Percentiles rank a stretch among this genome's conserved stretches.
These are phyloP conservation scores for Metarhizium humberi DNA, from an alignment of 2,329 filamentous ascomycete species.

Conservation along the genomic window DNA sequence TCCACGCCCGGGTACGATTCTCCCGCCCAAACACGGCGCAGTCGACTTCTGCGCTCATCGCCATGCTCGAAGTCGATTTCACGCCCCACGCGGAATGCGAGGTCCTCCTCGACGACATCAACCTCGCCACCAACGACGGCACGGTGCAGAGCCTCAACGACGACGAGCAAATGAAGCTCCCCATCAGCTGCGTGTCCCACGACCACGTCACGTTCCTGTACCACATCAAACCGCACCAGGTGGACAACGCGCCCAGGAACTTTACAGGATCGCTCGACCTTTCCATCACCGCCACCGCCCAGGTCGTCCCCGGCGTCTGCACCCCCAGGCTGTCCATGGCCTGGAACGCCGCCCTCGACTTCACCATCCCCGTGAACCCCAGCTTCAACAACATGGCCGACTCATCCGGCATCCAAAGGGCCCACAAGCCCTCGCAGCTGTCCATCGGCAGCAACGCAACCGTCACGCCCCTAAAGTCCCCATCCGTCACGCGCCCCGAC, in stretches of 20 bases:
- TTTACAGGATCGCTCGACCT: conserved; percentile 47
- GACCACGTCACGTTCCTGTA: conserved; percentile 72
- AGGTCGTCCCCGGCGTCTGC: conserved; percentile 46
- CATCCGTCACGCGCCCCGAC: conserved; percentile 49
- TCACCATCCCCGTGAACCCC: conserved; percentile 55
- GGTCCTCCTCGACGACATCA: conserved; percentile 50
- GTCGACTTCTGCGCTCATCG: conserved; percentile 52
- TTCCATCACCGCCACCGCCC: conserved; percentile 49
- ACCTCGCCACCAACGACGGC: conserved; percentile 48
- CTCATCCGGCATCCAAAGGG: conserved; percentile 45
- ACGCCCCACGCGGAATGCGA: conserved; percentile 60
- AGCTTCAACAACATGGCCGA: conserved; percentile 46
- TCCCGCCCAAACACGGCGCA: conserved; percentile 52
- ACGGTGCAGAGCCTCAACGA: conserved; percentile 48
- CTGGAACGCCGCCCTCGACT: conserved; percentile 63
- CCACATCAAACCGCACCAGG: conserved; percentile 45
- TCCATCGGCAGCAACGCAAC: conserved; percentile 47
- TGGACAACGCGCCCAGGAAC: conserved; percentile 35
- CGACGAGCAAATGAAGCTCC: conserved; percentile 35
- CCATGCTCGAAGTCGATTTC: conserved; percentile 65
- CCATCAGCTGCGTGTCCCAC: conserved; percentile 55
- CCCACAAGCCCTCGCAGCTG: conserved; percentile 54
- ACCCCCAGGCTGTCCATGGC: conserved; percentile 53
- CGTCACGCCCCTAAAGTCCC: conserved; percentile 45
- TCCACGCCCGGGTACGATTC: conserved; percentile 66